Conservation (phyloP, 2,329 filamentous ascomycete species). For the Colletotrichum incanum region DNA sequence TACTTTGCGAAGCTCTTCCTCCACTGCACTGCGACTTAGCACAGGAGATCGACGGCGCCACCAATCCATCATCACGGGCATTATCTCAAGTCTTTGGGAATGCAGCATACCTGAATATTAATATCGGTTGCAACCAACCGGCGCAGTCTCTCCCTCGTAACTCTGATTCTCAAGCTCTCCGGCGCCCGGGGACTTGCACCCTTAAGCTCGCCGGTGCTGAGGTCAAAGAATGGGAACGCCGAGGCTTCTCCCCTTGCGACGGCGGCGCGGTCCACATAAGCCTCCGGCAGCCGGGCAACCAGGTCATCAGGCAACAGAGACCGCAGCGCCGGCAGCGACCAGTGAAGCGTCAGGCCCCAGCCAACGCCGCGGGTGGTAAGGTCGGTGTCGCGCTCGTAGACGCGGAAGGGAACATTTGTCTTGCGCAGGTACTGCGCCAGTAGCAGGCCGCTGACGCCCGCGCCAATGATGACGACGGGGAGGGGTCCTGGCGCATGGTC, state of each 20-base stretch:
- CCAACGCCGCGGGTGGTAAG: conserved; percentile 65
- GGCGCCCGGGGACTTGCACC: conserved; percentile 60
- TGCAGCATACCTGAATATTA: conserved; percentile 52
- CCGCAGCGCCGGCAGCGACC: conserved; percentile 69
- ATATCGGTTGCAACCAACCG: conserved; percentile 61
- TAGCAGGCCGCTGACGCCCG: conserved; percentile 56
- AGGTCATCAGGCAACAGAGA: conserved; percentile 66
- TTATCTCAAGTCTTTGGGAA: not conserved
- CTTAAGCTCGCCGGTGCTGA: conserved; percentile 62
- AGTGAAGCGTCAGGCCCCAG: conserved; percentile 77
- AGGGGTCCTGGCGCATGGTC: conserved; percentile 22
- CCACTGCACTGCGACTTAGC: conserved; percentile 53
- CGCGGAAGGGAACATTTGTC: conserved; percentile 57
- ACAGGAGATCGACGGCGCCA: not conserved
- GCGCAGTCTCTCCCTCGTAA: conserved; percentile 63
- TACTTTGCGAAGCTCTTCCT: conserved; percentile 54
- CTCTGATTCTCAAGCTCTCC: conserved; percentile 62
- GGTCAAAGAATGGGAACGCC: conserved; percentile 70
- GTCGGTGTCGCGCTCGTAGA: conserved; percentile 69
- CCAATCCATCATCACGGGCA: not conserved
- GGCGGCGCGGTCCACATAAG: conserved; percentile 69
- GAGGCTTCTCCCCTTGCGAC: conserved; percentile 62
- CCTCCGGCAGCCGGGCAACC: conserved; percentile 61
- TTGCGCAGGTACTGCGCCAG: conserved; percentile 55
- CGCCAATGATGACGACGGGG: conserved; percentile 55